phyloP scores from a whole-genome alignment of 2,329 filamentous ascomycete species.

The Alternaria hordeiaustralica region DNA sequence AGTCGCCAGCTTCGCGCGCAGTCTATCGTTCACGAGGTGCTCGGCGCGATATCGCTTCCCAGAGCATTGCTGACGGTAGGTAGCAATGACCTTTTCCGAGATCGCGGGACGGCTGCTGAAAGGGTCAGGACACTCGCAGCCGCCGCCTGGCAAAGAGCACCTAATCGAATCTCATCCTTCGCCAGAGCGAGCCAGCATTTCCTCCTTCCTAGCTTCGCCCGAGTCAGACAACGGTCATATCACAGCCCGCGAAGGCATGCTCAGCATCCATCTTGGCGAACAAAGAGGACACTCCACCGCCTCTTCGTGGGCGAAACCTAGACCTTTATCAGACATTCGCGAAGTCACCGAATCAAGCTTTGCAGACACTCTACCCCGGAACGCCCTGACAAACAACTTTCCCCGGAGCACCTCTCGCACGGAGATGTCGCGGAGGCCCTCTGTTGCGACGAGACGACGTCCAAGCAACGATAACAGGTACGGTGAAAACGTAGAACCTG shows the following conservation, averaged over 20 bases:
- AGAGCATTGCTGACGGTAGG: slow-evolving; percentile 30
- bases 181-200: slow-evolving; percentile 22
- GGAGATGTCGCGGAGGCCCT: slow-evolving; percentile 42
- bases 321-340: slow-evolving; percentile 58
- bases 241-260: slow-evolving; percentile 32
- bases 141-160: slow-evolving; percentile 27
- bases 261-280: slow-evolving; percentile 32
- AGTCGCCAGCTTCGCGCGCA: slow-evolving; percentile 31
- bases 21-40: slow-evolving; percentile 29
- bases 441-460: slow-evolving; percentile 36
- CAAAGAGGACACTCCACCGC: slow-evolving; percentile 30
- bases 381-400: slow-evolving; percentile 30
- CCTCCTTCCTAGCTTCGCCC: slow-evolving; percentile 16
- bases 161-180: slow-evolving; percentile 21
- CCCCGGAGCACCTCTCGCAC: slow-evolving; percentile 34
- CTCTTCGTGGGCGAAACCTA: slow-evolving; percentile 44
- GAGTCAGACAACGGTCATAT: slow-evolving; percentile 17
- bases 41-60: slow-evolving; percentile 4
- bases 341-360: slow-evolving; percentile 59
- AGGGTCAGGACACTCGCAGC: slow-evolving; percentile 40
- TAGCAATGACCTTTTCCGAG: slow-evolving; percentile 37
- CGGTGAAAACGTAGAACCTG: slow-evolving; percentile 38
- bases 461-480: slow-evolving; percentile 39
- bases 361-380: slow-evolving; percentile 45
- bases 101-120: slow-evolving; percentile 45